phyloP scores from a whole-genome alignment of 2,329 filamentous ascomycete species.

The Orbilia oligospora region DNA sequence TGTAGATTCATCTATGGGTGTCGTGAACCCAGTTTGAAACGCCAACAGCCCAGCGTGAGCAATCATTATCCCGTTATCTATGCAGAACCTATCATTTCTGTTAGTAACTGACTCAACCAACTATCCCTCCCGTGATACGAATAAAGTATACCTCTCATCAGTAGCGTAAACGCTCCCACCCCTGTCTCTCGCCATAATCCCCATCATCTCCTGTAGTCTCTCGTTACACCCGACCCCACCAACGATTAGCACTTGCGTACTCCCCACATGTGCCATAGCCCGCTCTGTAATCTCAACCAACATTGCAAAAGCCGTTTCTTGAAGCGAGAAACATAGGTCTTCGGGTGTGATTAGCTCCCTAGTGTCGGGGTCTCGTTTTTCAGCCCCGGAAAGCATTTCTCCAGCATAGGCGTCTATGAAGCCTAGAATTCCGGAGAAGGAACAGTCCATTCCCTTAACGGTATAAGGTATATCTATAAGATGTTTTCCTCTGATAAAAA shows the following conservation, averaged over 20 bases:
- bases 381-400: slow-evolving; percentile 72
- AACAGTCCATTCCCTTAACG: slow-evolving; percentile 99
- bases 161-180: slow-evolving; percentile 94
- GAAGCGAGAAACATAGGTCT: slow-evolving; percentile 92
- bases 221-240: slow-evolving; percentile 97
- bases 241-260: slow-evolving; percentile 90
- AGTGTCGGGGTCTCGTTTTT: slow-evolving; percentile 52
- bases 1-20: slow-evolving; percentile 82
- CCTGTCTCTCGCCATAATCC: slow-evolving; percentile 88
- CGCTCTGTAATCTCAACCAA: slow-evolving; percentile 98
- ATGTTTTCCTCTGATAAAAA: slow-evolving; percentile 69
- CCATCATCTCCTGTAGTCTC: slow-evolving; percentile 98
- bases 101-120: background rate
- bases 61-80: slow-evolving; percentile 99
- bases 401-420: slow-evolving; percentile 84
- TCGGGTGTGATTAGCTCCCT: slow-evolving; percentile 77
- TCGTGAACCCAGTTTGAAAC: slow-evolving; percentile 83
- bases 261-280: slow-evolving; percentile 97
- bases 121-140: background rate
- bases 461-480: slow-evolving; percentile 92
- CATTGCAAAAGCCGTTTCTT: slow-evolving; percentile 97
- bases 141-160: slow-evolving; percentile 77
- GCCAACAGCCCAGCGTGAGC: slow-evolving; percentile 93
- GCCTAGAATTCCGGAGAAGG: slow-evolving; percentile 91
- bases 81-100: slow-evolving; percentile 77